phyloP scores from a whole-genome alignment of 1,139 yeast genomes.

The Schwanniomyces etchellsii region DNA sequence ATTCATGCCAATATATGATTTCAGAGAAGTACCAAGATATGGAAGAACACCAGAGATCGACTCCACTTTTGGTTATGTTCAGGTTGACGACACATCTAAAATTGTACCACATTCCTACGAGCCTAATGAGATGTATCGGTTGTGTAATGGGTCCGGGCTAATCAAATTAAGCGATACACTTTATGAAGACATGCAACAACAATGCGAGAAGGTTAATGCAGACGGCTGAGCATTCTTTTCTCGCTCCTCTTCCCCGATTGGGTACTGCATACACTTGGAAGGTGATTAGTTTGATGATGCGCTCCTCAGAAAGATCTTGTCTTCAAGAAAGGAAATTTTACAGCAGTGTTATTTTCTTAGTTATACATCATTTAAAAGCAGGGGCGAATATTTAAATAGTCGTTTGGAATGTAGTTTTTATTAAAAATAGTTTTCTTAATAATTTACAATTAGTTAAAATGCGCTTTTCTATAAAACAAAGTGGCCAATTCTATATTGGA shows the following conservation, averaged over 20 bases:
- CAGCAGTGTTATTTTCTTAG: no score
- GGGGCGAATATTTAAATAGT: no score
- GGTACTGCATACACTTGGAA: no score
- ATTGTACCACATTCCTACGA: conserved; percentile 56
- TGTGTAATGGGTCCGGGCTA: conserved; percentile 53
- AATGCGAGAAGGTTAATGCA: no score
- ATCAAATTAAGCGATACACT: conserved; percentile 52
- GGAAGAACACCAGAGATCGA: conserved; percentile 72
- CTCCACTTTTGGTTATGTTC: conserved; percentile 67
- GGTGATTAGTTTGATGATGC: no score
- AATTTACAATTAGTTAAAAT: not conserved
- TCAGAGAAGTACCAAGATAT: conserved; percentile 59
- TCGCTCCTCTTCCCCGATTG: no score
- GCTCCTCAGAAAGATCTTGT: no score
- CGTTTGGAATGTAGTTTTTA: no score
- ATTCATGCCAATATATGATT: conserved; percentile 69
- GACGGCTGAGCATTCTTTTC: no score
- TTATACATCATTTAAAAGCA: no score
- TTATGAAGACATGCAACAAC: conserved; percentile 32
- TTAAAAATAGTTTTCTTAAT: not conserved
- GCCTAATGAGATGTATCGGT: conserved; percentile 53
- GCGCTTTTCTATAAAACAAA: not conserved
- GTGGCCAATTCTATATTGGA: not conserved
- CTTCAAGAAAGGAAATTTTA: no score
- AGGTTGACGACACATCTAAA: conserved; percentile 49